Evolutionary conservation across 2,329 filamentous ascomycete genomes (phyloP), one percentile per base, ranked within the genome.

Genomic region (Aspergillus hortae): DNA sequence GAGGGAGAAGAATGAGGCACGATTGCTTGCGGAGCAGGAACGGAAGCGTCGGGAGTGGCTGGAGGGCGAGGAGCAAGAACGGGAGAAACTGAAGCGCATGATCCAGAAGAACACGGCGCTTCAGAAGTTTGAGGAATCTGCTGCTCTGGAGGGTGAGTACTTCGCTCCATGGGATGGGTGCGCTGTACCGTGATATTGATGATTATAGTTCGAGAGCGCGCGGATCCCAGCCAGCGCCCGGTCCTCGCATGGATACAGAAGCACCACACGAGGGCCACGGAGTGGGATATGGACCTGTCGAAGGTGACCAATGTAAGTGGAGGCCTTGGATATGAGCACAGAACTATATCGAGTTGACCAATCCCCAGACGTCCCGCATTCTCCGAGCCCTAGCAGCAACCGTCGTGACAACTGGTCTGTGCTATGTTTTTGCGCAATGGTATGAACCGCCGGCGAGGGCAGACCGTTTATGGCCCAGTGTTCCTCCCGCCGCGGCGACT

Each of bases 31-130:
- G 9, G 69, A 77, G 52, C 75, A 81, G 64, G 72, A 77, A 56
- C 60, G 65, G 40, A 74, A 80, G 59, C 78, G 78, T 38, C 74
- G 73, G 43, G 68, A 74, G 49, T 83, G 81, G 79, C 72, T 81
- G 25, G 66, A 72, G 9, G 76, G 76, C n/a, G 81, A 82, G 57
- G 72, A 75, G 27, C 64, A 67, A 54, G 67, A 74, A 35, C 61
- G 60, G 11, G 70, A 72, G 52, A 64, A 60, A 42, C 19, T 70
- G 36, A 59, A 61, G 52, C 64, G 56, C 15, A 63, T 67, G 46
- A 48, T 69, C 15, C 62, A 66, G 47, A 64, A 61, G 48, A 72
- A 68, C 51, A 74, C 64, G 32, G 60, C 65, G 21, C 53, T 74
- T 47, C 67, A 71, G 54, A 66, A 67, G 44, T 71, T 66, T 46